Base-by-base conservation (phyloP, 1,139 yeast species). In the Saccharomyces hybrid region DNA sequence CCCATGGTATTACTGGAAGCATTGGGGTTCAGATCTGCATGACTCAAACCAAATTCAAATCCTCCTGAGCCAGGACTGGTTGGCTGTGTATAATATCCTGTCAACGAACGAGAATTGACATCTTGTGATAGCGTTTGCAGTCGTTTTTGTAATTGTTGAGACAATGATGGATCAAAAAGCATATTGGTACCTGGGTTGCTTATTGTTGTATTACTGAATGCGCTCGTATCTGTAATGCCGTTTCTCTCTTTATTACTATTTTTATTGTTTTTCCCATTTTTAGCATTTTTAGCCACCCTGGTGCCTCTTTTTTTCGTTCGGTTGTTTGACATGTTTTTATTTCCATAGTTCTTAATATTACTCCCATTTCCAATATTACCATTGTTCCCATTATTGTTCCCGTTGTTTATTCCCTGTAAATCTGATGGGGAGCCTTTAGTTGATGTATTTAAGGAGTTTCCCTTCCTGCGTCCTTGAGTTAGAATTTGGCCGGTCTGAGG, bases 51-150 rank as follows among this genome's bases (percentile, higher is more conserved):
- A 28, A 58, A 58, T 47, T 56, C 55, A 51, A 57, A 55, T 41
- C 58, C 47, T 29, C 59, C 46, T 52, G 54, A 58, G 9, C 67
- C 66, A 7, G 69, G 69, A 54, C 68, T 64, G n/a, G 68, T 63
- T 5, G 69, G 68, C 46, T 64, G 67, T n/a, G 68, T 63, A 49
- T 65, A 63, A 54, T 66, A 65, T 11, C 67, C 67, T 52, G 60
- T 61, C 16, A 64, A 53, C 5, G 66, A 62, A 38, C 66, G 55
- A 7, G 65, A 62, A 42, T 53, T 56, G n/a, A 55, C 55, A 46
- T 64, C 67, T 51, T 63, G 68, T 7, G 65, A 61, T 5, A 65
- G 57, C 28, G 59, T 61, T 51, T 61, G 67, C 31, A 64, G 49
- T 52, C 64, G 50, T 47, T 61, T 59, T 54, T 64, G 67, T 53